Evolutionary conservation across 495 filamentous ascomycete genomes (phyloP), one percentile per base, ranked within the genome.

Genomic region (Penicillium nucicola): DNA sequence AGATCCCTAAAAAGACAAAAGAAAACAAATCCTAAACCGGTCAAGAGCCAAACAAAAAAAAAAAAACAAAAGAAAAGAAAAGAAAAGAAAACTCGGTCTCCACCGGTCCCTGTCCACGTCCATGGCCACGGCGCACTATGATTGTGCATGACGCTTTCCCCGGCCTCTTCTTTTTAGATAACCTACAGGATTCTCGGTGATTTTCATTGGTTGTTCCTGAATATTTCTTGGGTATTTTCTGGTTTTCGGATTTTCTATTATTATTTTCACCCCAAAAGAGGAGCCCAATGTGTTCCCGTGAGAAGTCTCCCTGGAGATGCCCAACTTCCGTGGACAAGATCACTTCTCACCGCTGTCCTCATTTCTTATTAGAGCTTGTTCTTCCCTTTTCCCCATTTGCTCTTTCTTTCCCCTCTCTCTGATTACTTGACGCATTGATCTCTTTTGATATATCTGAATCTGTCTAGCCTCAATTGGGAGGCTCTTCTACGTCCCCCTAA

Each of bases 31-130:
- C 23, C 4, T 2, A 25, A 47, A 15, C 28, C 30, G 41, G 35
- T 15, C 25, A 42, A 42, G 5, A 36, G 37, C 20, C 14, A 20
- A 22, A 30, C 33, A 20, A 32, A 18, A 14, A 12, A 19, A 12
- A 15, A 18, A 38, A 13, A 44, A 33, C n/a, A n/a, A n/a, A n/a
- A n/a, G n/a, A n/a, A n/a, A 49, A 39, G 1, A 34, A 51, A 34
- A 12, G 41, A 37, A 20, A 22, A 10, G 19, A 38, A 45, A 42
- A 50, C 37, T 41, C 45, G 23, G 55, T 39, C 60, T 58, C 58
- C 61, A 61, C 58, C 44, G 12, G 58, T 61, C 55, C 58, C 61
- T 64, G 52, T 55, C 61, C 61, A 61, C 51, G 58, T 54, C 58
- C 58, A 53, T 42, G 61, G 61, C 55, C 53, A 65, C 52, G 61